Evolutionary conservation across 768 basidiomycete species (phyloP).

Genomic region (Candolleomyces aberdarensis): DNA sequence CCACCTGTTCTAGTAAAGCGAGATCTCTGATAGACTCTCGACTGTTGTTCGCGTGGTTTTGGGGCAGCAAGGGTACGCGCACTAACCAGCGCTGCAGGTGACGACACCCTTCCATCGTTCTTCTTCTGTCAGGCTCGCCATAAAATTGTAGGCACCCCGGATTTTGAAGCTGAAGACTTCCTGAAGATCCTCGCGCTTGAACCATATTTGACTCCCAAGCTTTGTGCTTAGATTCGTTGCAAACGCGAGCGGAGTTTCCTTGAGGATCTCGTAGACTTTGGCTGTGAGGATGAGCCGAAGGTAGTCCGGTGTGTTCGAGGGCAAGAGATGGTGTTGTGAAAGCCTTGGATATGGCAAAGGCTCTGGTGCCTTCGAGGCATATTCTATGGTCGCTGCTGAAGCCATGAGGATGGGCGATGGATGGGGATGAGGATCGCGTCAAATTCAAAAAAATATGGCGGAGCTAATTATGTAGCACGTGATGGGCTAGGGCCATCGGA

Average conservation of each 20-base stretch:
- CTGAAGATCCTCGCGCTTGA: conserved; percentile 96
- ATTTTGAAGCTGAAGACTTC: conserved; percentile 99
- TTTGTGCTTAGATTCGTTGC: conserved; percentile 85
- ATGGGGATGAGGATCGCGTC: background rate
- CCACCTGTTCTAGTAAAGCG: too few relatives aligned
- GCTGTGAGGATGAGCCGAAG: conserved; percentile 84
- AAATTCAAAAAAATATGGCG: background rate
- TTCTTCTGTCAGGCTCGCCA: conserved; percentile 83
- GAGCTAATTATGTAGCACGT: background rate
- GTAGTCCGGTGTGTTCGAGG: conserved; percentile 74
- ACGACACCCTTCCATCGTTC: conserved; percentile 97
- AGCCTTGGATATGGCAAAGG: conserved; percentile 68
- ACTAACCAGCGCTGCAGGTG: conserved; percentile 97
- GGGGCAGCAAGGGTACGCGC: conserved; percentile 37
- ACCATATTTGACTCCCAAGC: conserved; percentile 90
- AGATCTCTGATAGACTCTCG: too few relatives aligned
- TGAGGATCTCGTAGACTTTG: conserved; percentile 86
- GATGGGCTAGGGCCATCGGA: background rate
- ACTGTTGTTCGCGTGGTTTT: background rate
- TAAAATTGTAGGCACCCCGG: conserved; percentile 97
- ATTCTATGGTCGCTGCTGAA: conserved; percentile 58
- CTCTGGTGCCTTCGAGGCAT: conserved; percentile 64
- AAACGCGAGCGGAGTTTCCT: conserved; percentile 85
- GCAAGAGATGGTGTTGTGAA: conserved; percentile 58
- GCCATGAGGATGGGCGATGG: conserved; percentile 28